Base-by-base conservation (phyloP, 2,329 filamentous ascomycete genomes). In the Epichloe uncinata region DNA sequence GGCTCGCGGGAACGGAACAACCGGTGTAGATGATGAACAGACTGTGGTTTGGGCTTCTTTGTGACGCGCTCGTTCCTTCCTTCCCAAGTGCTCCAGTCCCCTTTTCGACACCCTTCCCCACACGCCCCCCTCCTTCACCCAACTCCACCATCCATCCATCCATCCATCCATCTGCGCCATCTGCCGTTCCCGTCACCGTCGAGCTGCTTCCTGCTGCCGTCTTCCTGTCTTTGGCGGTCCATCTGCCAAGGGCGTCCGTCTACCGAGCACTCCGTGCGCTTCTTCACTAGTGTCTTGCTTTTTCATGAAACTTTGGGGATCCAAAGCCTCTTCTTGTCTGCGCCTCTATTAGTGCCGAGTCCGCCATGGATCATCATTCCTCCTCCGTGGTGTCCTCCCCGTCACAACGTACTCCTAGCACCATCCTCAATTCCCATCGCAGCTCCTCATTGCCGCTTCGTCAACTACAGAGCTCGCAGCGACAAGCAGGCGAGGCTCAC, bases 341-440 rank as follows among this genome's bases (percentile, higher is more conserved):
- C 50, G 34, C 26, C 44, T 42, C 44, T 46, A 22, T 37, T 52
- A 50, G 47, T 59, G 58, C 59, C 57, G 54, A 53, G 56, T 57
- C 57, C 57, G 58, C 58, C 60, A 65, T 65, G 63, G 60, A 65
- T 55, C 56, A 55, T 33, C 57, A 38, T 18, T 47, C 58, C 48
- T 45, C 53, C 44, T 54, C 57, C 33, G 54, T 53, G 33, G 47
- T 54, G 43, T 59, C 58, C 49, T 45, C 47, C 22, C 33, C 41
- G 41, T 45, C 45, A 40, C 49, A 18, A 22, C 52, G 47, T 55
- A 56, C 53, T 53, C 41, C 53, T 52, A 54, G 48, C 54, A 52
- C 54, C 49, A 30, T 48, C 41, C 26, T 20, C 50, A 38, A 42
- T 36, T 36, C 22, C 30, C 55, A 49, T 51, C 53, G 48, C 38